Conservation (phyloP, 2,329 filamentous ascomycete genomes). For the Thielaviopsis punctulata region DNA sequence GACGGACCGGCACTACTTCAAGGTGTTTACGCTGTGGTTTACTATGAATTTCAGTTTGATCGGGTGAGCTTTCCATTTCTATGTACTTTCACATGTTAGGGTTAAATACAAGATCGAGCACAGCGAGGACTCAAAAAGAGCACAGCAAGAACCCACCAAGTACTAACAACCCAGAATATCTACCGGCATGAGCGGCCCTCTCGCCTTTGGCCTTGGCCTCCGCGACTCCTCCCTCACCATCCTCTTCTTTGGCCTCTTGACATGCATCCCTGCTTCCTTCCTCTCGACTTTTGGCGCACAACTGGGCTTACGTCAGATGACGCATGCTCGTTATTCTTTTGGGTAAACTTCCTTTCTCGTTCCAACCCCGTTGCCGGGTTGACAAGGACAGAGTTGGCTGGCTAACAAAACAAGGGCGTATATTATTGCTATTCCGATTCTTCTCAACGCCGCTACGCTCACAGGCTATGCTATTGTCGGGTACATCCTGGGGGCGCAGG, state of each 20-base stretch:
- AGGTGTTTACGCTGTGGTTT: slow-evolving; percentile 19
- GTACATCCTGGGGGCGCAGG: slow-evolving; percentile 29
- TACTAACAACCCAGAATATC: slow-evolving; percentile 18
- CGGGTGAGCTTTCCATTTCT: slow-evolving; percentile 19
- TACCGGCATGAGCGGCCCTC: slow-evolving; percentile 28
- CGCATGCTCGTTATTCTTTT: slow-evolving; percentile 25
- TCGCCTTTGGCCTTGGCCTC: slow-evolving; percentile 25
- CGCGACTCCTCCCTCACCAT: slow-evolving; percentile 27
- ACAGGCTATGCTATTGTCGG: slow-evolving; percentile 31
- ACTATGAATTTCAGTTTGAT: slow-evolving; percentile 19
- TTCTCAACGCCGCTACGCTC: slow-evolving; percentile 30
- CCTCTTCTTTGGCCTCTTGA: slow-evolving; percentile 28
- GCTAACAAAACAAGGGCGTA: slow-evolving; percentile 11
- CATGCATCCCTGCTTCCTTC: slow-evolving; percentile 23
- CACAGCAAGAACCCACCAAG: neutral
- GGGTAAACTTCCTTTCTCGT: slow-evolving; percentile 18
- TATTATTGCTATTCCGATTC: slow-evolving; percentile 13
- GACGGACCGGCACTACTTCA: slow-evolving; percentile 18
- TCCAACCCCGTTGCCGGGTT: neutral
- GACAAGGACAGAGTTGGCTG: no score
- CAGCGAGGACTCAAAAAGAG: neutral
- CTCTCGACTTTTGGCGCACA: slow-evolving; percentile 25
- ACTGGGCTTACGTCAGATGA: slow-evolving; percentile 30
- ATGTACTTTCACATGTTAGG: no score
- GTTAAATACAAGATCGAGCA: neutral